Evolutionary conservation across 1,284 basidiomycete species (phyloP), one percentile per base, ranked within the genome.

Genomic region (Gymnopus androsaceus): DNA sequence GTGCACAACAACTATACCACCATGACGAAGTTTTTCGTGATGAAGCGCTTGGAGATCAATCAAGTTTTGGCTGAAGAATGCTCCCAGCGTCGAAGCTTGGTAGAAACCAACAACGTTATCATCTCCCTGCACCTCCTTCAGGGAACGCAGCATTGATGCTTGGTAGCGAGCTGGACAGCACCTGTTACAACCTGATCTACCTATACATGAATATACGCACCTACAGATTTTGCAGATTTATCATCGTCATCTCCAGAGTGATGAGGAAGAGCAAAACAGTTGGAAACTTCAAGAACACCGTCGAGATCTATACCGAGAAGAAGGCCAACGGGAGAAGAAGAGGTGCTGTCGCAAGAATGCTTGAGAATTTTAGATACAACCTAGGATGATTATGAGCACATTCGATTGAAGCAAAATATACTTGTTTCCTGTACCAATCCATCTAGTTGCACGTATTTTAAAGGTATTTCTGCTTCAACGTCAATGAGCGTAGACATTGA

Each of bases 51-150:
- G 90, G 14, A 93, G 90, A 59, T 98, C 94, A 50, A 98, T 81
- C 46, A 97, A 75, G n/a, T 85, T 84, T 68, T 94, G 91, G 66
- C 88, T 91, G 74, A 93, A 89, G 73, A 96, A 98, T n/a, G 94
- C 94, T 37, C 94, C 94, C 51, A 94, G 81, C 17, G 88, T 85
- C 45, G 89, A 93, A 45, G 90, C 90, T 71, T 97, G 94, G 79
- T 99, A 99, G 73, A 98, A 94, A 42, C 97, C 97, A 56, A 99
- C 92, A 47, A 97, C 85, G 64, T 91, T 94, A 71, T 96, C 95
- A 68, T 98, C 95, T 54, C 90, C 87, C 70, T 94, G 92, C 58
- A 98, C 94, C 70, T 98, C 93, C 67, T 91, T 89, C 67, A 96
- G 76, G 38, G 92, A 88, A 53, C 88, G 85, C 48, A 96, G 78